Evolutionary conservation across 192 early-diverging fungal genomes (phyloP), one percentile per base, ranked within the genome.

Genomic region (Physocladia obscura): DNA sequence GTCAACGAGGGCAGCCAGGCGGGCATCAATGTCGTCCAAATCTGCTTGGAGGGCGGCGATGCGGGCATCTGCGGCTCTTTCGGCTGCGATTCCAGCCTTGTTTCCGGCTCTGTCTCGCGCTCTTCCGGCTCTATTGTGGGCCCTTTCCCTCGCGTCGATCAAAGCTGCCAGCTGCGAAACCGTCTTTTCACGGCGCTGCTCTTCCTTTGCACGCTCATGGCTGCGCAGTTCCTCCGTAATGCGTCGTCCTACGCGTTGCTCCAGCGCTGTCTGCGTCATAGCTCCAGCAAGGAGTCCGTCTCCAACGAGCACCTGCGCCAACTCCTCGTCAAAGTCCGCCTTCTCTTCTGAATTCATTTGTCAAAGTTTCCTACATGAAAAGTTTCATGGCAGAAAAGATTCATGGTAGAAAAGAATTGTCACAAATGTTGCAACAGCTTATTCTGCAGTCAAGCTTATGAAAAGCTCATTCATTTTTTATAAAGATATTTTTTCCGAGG

Each of bases 231-330:
- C 40, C 11, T n/a, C n/a, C 40, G 8, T n/a, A n/a, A 44, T 44
- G 11, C 11, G 11, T n/a, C 11, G 11, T 8, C 40, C 89, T 32
- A 94, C 82, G 5, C 79, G 65, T 34, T 75, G 75, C 70, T 94
- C 92, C 19, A 94, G 76, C 8, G 63, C 69, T 11, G 76, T 62
- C 71, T 92, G 90, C 70, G 91, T 88, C 1, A 37, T 75, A 32
- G 60, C 73, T 3, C 77, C 77, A 17, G 62, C 57, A 21, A 78
- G 64, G 2, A 75, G 63, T 39, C 62, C 59, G 32, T n/a, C n/a
- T n/a, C n/a, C n/a, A n/a, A n/a, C n/a, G n/a, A n/a, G n/a, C n/a
- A n/a, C n/a, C n/a, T n/a, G n/a, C n/a, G n/a, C n/a, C n/a, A n/a
- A n/a, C n/a, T n/a, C n/a, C n/a, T n/a, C n/a, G n/a, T n/a, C n/a